Evolutionary conservation across 495 filamentous ascomycete species (phyloP).

Genomic region (Filosporella fistucella): DNA sequence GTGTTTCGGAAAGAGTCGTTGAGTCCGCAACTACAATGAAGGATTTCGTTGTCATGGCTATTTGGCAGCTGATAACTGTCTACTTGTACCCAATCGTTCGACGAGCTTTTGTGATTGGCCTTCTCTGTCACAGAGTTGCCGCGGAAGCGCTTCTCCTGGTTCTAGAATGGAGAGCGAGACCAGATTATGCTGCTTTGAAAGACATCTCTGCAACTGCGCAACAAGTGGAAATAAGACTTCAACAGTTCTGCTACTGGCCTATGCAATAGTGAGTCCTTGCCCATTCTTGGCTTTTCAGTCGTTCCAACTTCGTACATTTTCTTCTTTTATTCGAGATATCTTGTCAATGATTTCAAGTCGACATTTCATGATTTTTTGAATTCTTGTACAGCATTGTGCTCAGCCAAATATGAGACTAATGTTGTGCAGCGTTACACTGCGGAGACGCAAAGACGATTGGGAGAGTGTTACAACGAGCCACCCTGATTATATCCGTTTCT

Average conservation of each 20-base stretch:
- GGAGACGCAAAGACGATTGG: slow-evolving; percentile 87
- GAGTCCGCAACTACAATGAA: slow-evolving; percentile 85
- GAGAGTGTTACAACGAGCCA: slow-evolving; percentile 92
- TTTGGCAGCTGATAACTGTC: slow-evolving; percentile 66
- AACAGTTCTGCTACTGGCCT: slow-evolving; percentile 99
- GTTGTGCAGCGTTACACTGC: slow-evolving; percentile 79
- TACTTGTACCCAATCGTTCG: slow-evolving; percentile 79
- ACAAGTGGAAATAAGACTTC: slow-evolving; percentile 94
- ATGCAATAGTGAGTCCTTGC: no score
- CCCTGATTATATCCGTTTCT: slow-evolving; percentile 98
- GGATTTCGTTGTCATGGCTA: slow-evolving; percentile 62
- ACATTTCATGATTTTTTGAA: no score
- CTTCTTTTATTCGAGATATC: no score
- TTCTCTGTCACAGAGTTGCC: slow-evolving; percentile 75
- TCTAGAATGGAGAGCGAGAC: slow-evolving; percentile 82
- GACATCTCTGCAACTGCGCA: slow-evolving; percentile 97
- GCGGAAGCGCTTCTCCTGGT: slow-evolving; percentile 77
- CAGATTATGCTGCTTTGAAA: slow-evolving; percentile 80
- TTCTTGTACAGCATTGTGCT: no score
- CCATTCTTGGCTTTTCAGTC: no score
- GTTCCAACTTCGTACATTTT: no score
- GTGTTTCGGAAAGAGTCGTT: slow-evolving; percentile 91
- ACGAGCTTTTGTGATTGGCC: slow-evolving; percentile 64
- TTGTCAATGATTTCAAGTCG: no score
- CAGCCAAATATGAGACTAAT: no score